Base-by-base conservation (phyloP, 73 alveolate genomes). In the Tetrahymena malaccensis region DNA sequence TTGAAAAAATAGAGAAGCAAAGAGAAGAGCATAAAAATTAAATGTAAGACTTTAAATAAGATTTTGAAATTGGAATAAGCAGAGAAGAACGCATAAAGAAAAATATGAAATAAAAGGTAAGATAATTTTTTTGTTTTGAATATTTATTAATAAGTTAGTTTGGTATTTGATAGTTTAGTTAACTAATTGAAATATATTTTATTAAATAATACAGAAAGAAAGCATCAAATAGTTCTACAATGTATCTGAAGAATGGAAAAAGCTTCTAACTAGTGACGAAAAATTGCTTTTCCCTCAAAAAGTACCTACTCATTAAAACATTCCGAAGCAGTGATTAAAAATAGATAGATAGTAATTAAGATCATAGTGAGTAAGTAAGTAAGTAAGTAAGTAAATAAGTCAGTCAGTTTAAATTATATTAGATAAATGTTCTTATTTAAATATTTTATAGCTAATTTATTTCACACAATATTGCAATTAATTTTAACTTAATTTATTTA, bases 21-120 rank as follows among this genome's bases (percentile, higher is more conserved):
- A 95, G 94, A 85, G 37, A 95, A 85, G 97, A 95, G 55, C 94
- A 95, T 56, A 95, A 44, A 95, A 85, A 44, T 34, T 84, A 43
- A 35, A 55, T 95, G 40, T 33, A 70, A 31, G 93, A 93, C 50
- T 95, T 95, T 35, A 89, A 89, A 11, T 56, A 44, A 35, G 84
- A 57, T 11, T 95, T 95, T 89, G 97, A 89, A 50, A 94, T 85
- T 7, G 55, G 94, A 19, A 85, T 85, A 21, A 95, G 94, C 35
- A n/a, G 84, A 89, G 97, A 95, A 95, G 58, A 70, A 43, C 38
- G 94, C 33, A 94, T 95, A 43, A 95, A 93, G 94, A 33, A 85
- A 22, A 27, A 95, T 55, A 85, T 95, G 34, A 95, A 93, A 56
- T 37, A 85, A 35, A 85, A 44, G 70, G 89, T 70, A 70, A 50